Evolutionary conservation across 1,284 basidiomycete species (phyloP).

Genomic region (Wallemia mellicola): DNA sequence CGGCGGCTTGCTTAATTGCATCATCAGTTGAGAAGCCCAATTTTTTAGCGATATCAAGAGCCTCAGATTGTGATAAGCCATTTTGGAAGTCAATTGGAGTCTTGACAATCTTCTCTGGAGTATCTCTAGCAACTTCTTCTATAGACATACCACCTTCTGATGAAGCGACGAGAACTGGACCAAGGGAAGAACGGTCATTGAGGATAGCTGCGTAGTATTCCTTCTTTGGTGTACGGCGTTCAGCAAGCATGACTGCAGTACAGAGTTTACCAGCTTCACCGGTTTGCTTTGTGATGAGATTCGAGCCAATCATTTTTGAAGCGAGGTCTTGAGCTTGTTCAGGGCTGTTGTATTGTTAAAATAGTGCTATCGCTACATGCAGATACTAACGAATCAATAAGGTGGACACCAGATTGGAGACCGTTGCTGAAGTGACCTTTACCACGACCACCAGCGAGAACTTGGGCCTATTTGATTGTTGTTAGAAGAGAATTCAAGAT

Average conservation of each 20-base stretch:
- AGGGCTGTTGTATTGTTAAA: slow-evolving; percentile 25
- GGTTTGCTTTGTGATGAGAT: slow-evolving; percentile 97
- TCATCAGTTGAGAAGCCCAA: slow-evolving; percentile 55
- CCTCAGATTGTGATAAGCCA: slow-evolving; percentile 44
- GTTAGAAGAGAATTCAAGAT: slow-evolving; percentile 26
- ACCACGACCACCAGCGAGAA: slow-evolving; percentile 89
- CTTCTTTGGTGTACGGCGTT: slow-evolving; percentile 70
- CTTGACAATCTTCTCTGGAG: slow-evolving; percentile 83
- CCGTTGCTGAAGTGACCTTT: slow-evolving; percentile 95
- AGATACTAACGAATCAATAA: slow-evolving; percentile 45
- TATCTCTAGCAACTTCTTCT: slow-evolving; percentile 95
- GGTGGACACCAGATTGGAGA: slow-evolving; percentile 89
- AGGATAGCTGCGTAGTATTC: slow-evolving; percentile 97
- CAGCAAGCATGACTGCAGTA: slow-evolving; percentile 96
- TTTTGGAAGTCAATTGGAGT: slow-evolving; percentile 68
- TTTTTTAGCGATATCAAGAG: slow-evolving; percentile 52
- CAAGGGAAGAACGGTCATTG: slow-evolving; percentile 70
- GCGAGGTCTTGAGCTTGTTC: slow-evolving; percentile 69
- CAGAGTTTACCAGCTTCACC: slow-evolving; percentile 72
- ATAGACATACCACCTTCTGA: slow-evolving; percentile 93
- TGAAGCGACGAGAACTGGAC: slow-evolving; percentile 79
- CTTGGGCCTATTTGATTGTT: slow-evolving; percentile 96
- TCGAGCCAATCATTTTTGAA: slow-evolving; percentile 73
- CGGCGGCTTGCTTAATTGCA: slow-evolving; percentile 46
- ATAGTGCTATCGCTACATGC: not conserved